Evolutionary conservation across 345 rosid genomes (phyloP).

Genomic region (Linum tenue): DNA sequence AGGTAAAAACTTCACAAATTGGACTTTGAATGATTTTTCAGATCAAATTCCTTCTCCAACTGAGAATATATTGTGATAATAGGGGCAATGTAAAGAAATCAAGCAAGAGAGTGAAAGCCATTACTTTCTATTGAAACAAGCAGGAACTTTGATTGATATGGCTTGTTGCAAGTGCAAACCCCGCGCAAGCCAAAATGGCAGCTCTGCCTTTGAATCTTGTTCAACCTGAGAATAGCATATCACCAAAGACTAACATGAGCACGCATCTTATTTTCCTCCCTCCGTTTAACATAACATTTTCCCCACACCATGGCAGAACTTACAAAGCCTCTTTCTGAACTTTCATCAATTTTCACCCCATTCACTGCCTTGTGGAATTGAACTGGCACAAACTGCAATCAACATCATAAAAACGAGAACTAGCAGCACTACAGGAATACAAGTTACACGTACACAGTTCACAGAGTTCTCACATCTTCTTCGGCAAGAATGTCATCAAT

Average conservation of each 20-base stretch:
- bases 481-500: constrained; percentile 65
- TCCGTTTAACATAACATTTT: background rate
- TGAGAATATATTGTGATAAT: background rate
- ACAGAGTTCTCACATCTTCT: constrained; percentile 43
- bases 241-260: background rate
- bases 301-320: constrained; percentile 12
- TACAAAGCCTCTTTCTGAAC: constrained; percentile 55
- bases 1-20: background rate
- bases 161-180: constrained; percentile 65
- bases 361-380: constrained; percentile 48
- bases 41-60: background rate
- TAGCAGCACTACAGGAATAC: background rate
- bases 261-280: background rate
- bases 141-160: constrained; percentile 46
- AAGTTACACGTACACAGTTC: background rate
- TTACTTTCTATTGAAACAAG: constrained; percentile 73
- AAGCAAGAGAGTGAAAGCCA: background rate
- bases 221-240: constrained; percentile 37
- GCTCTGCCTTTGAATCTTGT: constrained; percentile 64
- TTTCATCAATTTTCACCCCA: constrained; percentile 71
- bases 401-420: background rate
- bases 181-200: constrained; percentile 79
- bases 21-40: background rate
- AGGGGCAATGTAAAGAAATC: background rate
- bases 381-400: constrained; percentile 49